These are phyloP conservation scores for Hordeum pubiflorum DNA, from an alignment of 202 grass and related monocot genomes.

Conservation along the genomic window DNA sequence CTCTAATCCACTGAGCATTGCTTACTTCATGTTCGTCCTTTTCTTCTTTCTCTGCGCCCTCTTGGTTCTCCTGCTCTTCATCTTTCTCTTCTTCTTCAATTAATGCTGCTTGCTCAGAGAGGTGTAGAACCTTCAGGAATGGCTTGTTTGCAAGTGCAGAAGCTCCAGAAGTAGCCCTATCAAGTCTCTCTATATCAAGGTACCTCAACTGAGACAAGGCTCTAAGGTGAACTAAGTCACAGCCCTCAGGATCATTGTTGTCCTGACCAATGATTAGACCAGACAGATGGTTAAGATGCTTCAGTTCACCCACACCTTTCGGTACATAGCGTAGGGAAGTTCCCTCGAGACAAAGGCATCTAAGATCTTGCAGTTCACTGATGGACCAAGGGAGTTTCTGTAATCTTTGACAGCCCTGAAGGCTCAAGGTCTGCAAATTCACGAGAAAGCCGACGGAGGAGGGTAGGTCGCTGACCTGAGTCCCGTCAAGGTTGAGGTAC, in stretches of 20 bases:
- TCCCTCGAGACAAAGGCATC: conserved; percentile 46
- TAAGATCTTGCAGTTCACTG: conserved; percentile 46
- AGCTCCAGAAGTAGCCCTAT: conserved; percentile 59
- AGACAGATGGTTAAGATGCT: conserved; percentile 46
- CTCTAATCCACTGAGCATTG: conserved; percentile 4
- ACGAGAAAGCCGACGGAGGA: conserved; percentile 53
- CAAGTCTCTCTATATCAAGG: conserved; percentile 57
- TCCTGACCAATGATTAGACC: conserved; percentile 59
- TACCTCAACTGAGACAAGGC: conserved; percentile 53
- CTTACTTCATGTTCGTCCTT: conserved; percentile 13
- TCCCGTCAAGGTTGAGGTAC: conserved; percentile 71
- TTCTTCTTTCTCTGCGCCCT: conserved; percentile 23
- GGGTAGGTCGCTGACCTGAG: conserved; percentile 53
- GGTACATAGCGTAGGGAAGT: conserved; percentile 61
- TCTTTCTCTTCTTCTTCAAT: conserved; percentile 15
- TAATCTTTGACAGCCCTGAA: conserved; percentile 53
- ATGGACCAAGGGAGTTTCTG: conserved; percentile 62
- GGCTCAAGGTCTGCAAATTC: conserved; percentile 71
- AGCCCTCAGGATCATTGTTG: conserved; percentile 37
- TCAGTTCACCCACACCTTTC: conserved; percentile 60
- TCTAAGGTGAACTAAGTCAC: conserved; percentile 58
- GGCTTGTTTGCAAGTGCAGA: conserved; percentile 48
- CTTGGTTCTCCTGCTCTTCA: conserved; percentile 21
- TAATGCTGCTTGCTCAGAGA: conserved; percentile 36
- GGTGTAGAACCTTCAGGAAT: conserved; percentile 49